These are phyloP conservation scores for Tripterygium wilfordii DNA, from an alignment of 177 flowering plant species.

Conservation along the genomic window DNA sequence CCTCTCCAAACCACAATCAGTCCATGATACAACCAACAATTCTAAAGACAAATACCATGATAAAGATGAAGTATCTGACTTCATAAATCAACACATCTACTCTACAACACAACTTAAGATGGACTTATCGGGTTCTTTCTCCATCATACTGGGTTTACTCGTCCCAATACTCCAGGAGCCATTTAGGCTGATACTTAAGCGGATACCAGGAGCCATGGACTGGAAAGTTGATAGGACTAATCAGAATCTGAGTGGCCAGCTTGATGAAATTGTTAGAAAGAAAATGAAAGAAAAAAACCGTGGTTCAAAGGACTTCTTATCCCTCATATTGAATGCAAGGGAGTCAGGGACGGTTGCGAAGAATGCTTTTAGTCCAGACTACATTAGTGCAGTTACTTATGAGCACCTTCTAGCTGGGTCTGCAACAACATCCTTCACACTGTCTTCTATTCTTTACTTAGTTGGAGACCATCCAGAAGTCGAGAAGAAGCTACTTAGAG, in stretches of 20 bases:
- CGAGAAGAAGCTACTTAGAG: slow-evolving; percentile 67
- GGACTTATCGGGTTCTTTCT: slow-evolving; percentile 86
- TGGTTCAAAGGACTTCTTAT: slow-evolving; percentile 68
- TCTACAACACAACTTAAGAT: slow-evolving; percentile 91
- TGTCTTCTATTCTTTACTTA: slow-evolving; percentile 68
- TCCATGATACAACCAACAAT: slow-evolving; percentile 6
- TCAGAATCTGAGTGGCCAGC: slow-evolving; percentile 36
- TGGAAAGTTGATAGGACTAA: slow-evolving; percentile 59
- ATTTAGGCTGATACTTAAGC: slow-evolving; percentile 58
- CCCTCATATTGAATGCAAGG: slow-evolving; percentile 63
- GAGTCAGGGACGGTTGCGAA: slow-evolving; percentile 42
- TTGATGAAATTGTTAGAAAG: slow-evolving; percentile 65
- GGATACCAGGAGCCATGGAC: slow-evolving; percentile 81
- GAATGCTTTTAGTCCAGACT: slow-evolving; percentile 64
- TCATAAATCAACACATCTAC: slow-evolving; percentile 82
- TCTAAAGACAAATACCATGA: slow-evolving; percentile 5
- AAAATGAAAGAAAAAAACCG: slow-evolving; percentile 32
- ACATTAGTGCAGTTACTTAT: slow-evolving; percentile 79
- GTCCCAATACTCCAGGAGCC: slow-evolving; percentile 84
- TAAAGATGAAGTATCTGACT: slow-evolving; percentile 56
- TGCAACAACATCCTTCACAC: slow-evolving; percentile 82
- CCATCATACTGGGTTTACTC: slow-evolving; percentile 73
- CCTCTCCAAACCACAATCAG: slow-evolving; percentile 48
- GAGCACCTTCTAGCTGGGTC: slow-evolving; percentile 96
- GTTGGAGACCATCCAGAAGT: slow-evolving; percentile 84